Base-by-base conservation (phyloP, 2,329 filamentous ascomycete species). In the Leptographium wingfieldii region DNA sequence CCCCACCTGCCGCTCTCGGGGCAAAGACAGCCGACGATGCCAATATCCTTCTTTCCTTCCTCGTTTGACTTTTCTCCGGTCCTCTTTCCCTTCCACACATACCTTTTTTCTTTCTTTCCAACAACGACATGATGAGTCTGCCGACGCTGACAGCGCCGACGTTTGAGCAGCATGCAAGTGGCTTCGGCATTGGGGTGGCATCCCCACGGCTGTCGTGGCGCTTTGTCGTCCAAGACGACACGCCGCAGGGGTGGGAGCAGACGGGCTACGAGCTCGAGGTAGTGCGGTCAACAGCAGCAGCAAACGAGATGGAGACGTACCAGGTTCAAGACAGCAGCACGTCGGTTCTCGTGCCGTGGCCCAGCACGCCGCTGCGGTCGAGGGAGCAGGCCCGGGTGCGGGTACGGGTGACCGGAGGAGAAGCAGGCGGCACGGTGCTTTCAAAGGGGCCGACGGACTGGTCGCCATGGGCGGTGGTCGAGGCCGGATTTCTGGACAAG, bases 321-420 rank as follows among this genome's bases (percentile, higher is more conserved):
- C 46, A 49, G 1, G 60, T 63, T 22, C 7, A 56, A 14, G 59
- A 58, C 38, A 56, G 56, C 48, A 53, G 57, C 48, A 53, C 56
- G 1, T 73, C 72, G 1, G 64, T 71, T 14, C 66, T 73, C 4
- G 70, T 73, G 10, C 69, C 70, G 5, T 74, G 72, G 73, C 72
- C 71, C 11, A 60, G 64, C 31, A 46, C 56, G 22, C 61, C 63
- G 7, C 55, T 66, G 5, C 22, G 16, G 10, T 60, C 61, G 2
- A 57, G 61, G 2, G 62, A 65, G 49, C 35, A 53, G n/a, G 65
- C 61, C 9, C 12, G n/a, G 0, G 63, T 66, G 55, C 60, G 65
- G 6, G 59, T 67, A 5, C 48, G 62, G 3, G 61, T 59, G 1
- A 48, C 35, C 14, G 61, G 62, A 19, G 43, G 62, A 14, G 43